Base-by-base conservation (phyloP, 139 green algal species). In the Ostreobium quekettii region DNA sequence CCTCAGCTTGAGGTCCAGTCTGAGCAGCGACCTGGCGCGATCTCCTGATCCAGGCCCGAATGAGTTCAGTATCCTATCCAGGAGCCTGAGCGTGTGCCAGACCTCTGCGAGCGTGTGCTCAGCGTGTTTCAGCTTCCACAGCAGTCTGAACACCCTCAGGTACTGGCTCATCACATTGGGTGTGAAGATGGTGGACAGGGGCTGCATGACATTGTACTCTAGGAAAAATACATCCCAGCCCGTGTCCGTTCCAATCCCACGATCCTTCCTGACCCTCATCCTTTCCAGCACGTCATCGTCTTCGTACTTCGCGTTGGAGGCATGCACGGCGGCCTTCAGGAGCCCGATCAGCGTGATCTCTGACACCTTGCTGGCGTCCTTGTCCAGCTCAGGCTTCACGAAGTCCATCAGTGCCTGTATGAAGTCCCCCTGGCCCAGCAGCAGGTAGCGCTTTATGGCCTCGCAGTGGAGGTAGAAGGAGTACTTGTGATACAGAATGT, bases 151-250 rank as follows among this genome's bases (percentile, higher is more conserved):
- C 31, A 93, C 78, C 31, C 81, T 74, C 37, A 83, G 76, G 76
- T 97, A 97, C 31, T 73, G 74, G 35, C 48, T 33, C 80, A 90
- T 83, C 0, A 71, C 73, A 11, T 36, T 42, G 5, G 77, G 60
- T 2, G 84, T 93, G 76, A 95, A 86, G 24, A 93, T 71, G 33
- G 85, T 86, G 35, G 66, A 75, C 28, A 95, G 70, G 5, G 87
- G 76, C 1, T 62, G 65, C 30, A 42, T 37, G 60, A 73, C 58
- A 1, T 79, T 64, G 74, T 98, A 98, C 46, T 86, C 67, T 38
- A 98, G 73, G 4, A 74, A 80, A 65, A 98, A 98, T 24, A 95
- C 83, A 57, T 98, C 86, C 93, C 92, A 98, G 11, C 93, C 93
- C n/a, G 28, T 71, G 60, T 87, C 74, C 1, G 48, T 75, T 66